Percentiles rank a stretch among this genome's conserved stretches.
phyloP scores from a whole-genome alignment of 2,329 filamentous ascomycete genomes.

The Bipolaris oryzae region DNA sequence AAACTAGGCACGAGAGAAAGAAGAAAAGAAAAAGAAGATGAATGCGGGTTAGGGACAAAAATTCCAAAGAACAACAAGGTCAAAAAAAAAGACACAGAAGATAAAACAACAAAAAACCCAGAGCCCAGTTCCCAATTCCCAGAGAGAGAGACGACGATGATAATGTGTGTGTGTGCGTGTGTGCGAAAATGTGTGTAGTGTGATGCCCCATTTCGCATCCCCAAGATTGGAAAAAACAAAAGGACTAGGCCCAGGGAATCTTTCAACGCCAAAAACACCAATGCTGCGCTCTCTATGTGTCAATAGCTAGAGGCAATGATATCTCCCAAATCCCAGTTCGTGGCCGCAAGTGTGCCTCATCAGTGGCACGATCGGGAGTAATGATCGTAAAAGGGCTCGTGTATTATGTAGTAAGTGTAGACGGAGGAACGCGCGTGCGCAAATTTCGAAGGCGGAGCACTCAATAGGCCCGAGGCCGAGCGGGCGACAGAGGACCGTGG shows the following conservation, averaged over 20 bases:
- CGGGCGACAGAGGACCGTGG: conserved; percentile 32
- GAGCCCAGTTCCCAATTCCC: no score
- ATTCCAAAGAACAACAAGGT: no score
- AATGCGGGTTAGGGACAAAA: no score
- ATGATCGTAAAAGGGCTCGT: conserved; percentile 44
- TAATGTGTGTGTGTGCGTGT: no score
- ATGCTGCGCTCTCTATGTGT: conserved; percentile 45
- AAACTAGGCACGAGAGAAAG: not conserved
- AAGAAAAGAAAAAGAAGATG: no score
- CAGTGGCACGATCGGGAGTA: conserved; percentile 36
- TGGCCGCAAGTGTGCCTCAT: conserved; percentile 40
- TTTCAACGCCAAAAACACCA: conserved; percentile 45
- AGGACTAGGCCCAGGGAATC: conserved; percentile 34
- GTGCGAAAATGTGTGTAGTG: not conserved
- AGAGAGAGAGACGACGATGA: not conserved
- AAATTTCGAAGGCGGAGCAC: conserved; percentile 11
- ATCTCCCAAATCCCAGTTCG: conserved; percentile 44
- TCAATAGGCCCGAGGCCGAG: conserved; percentile 38
- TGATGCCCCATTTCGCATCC: conserved; percentile 17
- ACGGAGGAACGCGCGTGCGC: conserved; percentile 14
- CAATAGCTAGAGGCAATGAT: conserved; percentile 46
- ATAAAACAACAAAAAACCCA: no score
- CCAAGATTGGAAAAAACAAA: conserved; percentile 9
- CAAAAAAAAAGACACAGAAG: no score
- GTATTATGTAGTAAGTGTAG: conserved; percentile 44